Evolutionary conservation across 2,329 filamentous ascomycete genomes (phyloP).

Genomic region (Arachnomyces sp.): DNA sequence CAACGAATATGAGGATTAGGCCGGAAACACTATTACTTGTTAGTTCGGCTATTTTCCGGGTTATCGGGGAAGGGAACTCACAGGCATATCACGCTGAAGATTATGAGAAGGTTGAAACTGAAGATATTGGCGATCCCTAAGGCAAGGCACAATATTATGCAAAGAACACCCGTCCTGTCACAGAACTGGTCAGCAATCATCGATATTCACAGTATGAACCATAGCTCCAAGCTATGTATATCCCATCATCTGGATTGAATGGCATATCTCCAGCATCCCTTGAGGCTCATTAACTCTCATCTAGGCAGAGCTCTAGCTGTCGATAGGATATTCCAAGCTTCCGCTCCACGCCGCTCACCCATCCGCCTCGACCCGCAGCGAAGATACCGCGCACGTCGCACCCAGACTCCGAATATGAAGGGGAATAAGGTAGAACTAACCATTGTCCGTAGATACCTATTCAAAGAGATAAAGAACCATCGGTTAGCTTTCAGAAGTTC

Average conservation of each 20-base stretch:
- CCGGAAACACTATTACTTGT: slow-evolving; percentile 55
- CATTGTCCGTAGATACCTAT: slow-evolving; percentile 62
- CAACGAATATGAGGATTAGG: slow-evolving; percentile 71
- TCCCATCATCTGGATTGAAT: no score
- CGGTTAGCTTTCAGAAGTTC: slow-evolving; percentile 22
- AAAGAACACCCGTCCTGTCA: slow-evolving; percentile 44
- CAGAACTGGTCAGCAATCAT: not conserved
- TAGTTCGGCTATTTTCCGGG: slow-evolving; percentile 13
- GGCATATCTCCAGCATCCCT: no score
- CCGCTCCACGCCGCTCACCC: slow-evolving; percentile 1
- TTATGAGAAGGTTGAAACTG: slow-evolving; percentile 49
- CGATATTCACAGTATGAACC: no score
- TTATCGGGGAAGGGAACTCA: slow-evolving; percentile 28
- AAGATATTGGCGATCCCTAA: slow-evolving; percentile 63
- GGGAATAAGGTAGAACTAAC: slow-evolving; percentile 35
- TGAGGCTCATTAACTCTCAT: no score
- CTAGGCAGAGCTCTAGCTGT: no score
- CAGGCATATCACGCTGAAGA: slow-evolving; percentile 53
- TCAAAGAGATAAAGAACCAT: slow-evolving; percentile 6
- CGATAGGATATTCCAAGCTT: no score
- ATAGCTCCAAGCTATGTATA: no score
- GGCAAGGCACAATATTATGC: slow-evolving; percentile 58
- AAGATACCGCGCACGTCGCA: not conserved
- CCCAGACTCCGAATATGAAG: slow-evolving; percentile 4
- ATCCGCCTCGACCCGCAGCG: not conserved